Base-by-base conservation (phyloP, 2,329 filamentous ascomycete species). In the Fusarium aywerte region DNA sequence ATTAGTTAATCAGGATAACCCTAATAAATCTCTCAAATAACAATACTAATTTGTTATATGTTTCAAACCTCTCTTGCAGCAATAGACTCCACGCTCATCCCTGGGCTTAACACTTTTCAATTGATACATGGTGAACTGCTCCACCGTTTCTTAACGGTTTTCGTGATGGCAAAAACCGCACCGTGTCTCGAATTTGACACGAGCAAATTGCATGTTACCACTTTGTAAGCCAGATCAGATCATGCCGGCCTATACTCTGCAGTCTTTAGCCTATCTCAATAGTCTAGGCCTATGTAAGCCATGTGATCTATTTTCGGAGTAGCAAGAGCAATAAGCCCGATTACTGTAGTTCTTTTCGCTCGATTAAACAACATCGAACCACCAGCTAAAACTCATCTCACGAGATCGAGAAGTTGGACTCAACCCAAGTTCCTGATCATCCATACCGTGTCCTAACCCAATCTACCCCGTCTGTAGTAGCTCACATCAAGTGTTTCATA, bases 141-240 rank as follows among this genome's bases (percentile, higher is more conserved):
- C 69, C 67, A 70, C 69, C 40, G 12, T 48, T 63, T n/a, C 53
- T 49, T 20, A 59, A 58, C 58, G 23, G 33, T 36, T 39, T 54
- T 23, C 29, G 48, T 50, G 31, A 44, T 18, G 47, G 62, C 32
- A 40, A 59, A 62, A 68, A 54, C 45, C 55, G 43, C 54, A 69
- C 64, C 62, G n/a, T 54, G 49, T 55, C 44, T 60, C 45, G 36
- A 32, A 31, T 15, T 59, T 59, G 33, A 29, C 47, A 44, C 56
- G 25, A 42, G 25, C 23, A 38, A 25, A 21, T 50, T 29, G 36
- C 27, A 45, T 48, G 39, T 31, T 44, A 36, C 44, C 33, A 50
- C 18, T 32, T 39, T 45, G 25, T 13, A 32, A n/a, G n/a, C 42
- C 21, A 32, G 31, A 65, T 69, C 63, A 70, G 43, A 65, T 63